Evolutionary conservation across 768 basidiomycete genomes (phyloP).

Genomic region (Suillus paluster): DNA sequence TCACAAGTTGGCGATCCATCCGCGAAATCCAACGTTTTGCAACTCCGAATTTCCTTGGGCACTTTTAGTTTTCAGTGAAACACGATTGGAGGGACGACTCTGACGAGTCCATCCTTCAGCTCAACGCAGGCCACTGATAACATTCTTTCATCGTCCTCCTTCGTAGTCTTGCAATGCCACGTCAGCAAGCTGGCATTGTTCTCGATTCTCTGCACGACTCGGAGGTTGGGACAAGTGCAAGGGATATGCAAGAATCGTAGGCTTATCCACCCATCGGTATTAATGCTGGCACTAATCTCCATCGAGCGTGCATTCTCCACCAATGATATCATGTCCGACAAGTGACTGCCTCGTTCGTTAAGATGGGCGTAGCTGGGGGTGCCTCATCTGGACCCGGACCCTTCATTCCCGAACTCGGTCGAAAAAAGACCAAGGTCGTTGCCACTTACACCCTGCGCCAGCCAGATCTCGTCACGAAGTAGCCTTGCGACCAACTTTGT

Average conservation of each 20-base stretch:
- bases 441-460: conserved; percentile 39
- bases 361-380: neutral
- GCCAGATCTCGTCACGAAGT: conserved; percentile 18
- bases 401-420: conserved; percentile 32
- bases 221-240: neutral
- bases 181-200: neutral
- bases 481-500: too few species aligned
- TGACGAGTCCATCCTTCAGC: neutral
- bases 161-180: neutral
- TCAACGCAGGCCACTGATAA: neutral
- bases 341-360: neutral
- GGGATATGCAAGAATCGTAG: neutral
- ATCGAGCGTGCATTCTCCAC: neutral
- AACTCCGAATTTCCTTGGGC: neutral
- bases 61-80: too few species aligned
- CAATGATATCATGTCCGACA: neutral
- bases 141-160: neutral
- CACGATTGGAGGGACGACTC: too few species aligned
- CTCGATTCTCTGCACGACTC: neutral
- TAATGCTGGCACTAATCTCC: neutral
- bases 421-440: conserved; percentile 38
- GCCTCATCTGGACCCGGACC: conserved; percentile 32
- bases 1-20: neutral
- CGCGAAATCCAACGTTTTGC: neutral
- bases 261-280: neutral